phyloP scores from a whole-genome alignment of 208 protist genomes.

The Leptomonas pyrrhocoris region DNA sequence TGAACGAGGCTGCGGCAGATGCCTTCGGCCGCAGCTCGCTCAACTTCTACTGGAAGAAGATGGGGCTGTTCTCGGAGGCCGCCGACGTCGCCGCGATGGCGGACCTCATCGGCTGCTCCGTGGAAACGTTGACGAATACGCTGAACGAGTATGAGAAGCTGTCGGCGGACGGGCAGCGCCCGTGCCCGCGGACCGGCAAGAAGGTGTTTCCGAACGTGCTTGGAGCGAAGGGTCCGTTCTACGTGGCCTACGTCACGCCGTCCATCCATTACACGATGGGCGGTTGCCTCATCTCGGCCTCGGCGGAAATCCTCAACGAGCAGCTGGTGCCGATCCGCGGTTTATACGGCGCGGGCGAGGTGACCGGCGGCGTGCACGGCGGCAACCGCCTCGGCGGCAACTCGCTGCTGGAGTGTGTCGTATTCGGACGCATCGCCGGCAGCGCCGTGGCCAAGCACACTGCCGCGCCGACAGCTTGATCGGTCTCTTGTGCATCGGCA shows the following conservation, averaged over 20 bases:
- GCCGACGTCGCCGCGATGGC: slow-evolving; percentile 54
- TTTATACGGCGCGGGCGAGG: slow-evolving; percentile 96
- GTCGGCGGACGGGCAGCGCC: slow-evolving; percentile 17
- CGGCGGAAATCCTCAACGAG: slow-evolving; percentile 77
- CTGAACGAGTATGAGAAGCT: slow-evolving; percentile 61
- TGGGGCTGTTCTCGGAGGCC: slow-evolving; percentile 64
- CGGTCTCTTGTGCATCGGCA: background rate
- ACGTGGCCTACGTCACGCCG: slow-evolving; percentile 92
- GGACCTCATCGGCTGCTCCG: slow-evolving; percentile 58
- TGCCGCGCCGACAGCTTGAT: background rate
- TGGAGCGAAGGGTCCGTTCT: slow-evolving; percentile 64
- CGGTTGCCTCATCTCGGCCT: slow-evolving; percentile 88
- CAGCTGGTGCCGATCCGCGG: slow-evolving; percentile 78
- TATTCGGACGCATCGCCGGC: slow-evolving; percentile 79
- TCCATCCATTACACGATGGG: slow-evolving; percentile 98
- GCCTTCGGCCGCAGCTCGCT: slow-evolving; percentile 72
- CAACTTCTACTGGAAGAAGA: slow-evolving; percentile 81
- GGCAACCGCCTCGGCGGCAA: slow-evolving; percentile 97
- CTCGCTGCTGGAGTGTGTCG: slow-evolving; percentile 92
- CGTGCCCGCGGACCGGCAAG: slow-evolving; percentile 76
- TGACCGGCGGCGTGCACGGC: slow-evolving; percentile 97
- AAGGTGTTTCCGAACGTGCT: slow-evolving; percentile 72
- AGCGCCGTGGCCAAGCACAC: slow-evolving; percentile 41
- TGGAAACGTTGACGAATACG: slow-evolving; percentile 39
- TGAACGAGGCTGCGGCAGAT: slow-evolving; percentile 71